Base-by-base conservation (phyloP, 2,329 filamentous ascomycete species). In the Colletotrichum tanaceti region DNA sequence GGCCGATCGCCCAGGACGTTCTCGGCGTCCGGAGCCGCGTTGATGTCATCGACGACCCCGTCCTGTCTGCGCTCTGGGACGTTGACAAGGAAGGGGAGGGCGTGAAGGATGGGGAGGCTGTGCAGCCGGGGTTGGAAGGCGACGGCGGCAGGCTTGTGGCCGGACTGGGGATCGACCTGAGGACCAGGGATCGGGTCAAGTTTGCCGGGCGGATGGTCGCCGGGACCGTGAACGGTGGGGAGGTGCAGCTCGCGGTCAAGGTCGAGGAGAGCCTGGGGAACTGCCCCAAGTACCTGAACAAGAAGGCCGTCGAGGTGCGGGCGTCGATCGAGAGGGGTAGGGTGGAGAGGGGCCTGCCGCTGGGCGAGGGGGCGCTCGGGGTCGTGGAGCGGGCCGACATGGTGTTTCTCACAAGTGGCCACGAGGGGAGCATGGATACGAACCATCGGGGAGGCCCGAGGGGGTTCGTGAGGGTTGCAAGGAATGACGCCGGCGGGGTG, bases 251-350 rank as follows among this genome's bases (percentile, higher is more conserved):
- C 43, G 89, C 91, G 16, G 82, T 93, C 52, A 85, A 86, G 47
- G 88, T 97, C 64, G 86, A 91, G 39, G 90, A 92, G 77, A 91
- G 89, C 72, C 74, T 97, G 80, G 90, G 92, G 0, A 97, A 96
- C 73, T 97, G 93, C 73, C 93, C 93, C 1, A 97, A 97, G 78
- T 97, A 97, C 73, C 76, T 97, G 41, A 96, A 95, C 77, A 88
- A 87, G 74, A 94, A 92, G 75, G 80, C 82, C 2, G 87, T 97
- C 46, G 75, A 79, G 2, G 75, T 79, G 4, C 24, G 67, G 16
- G 46, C 9, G 24, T 16, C 47, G 7, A 7, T 69, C n/a, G 28
- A 39, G 11, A 69, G 61, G 20, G 55, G 66, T 13, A 41, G n/a
- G 5, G 66, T 69, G 14, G 78, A 79, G 39, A 75, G 74, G 41